Evolutionary conservation across 2,329 filamentous ascomycete species (phyloP), one percentile per base, ranked within the genome.

Genomic region (Arthrobotrys sphaeroides): DNA sequence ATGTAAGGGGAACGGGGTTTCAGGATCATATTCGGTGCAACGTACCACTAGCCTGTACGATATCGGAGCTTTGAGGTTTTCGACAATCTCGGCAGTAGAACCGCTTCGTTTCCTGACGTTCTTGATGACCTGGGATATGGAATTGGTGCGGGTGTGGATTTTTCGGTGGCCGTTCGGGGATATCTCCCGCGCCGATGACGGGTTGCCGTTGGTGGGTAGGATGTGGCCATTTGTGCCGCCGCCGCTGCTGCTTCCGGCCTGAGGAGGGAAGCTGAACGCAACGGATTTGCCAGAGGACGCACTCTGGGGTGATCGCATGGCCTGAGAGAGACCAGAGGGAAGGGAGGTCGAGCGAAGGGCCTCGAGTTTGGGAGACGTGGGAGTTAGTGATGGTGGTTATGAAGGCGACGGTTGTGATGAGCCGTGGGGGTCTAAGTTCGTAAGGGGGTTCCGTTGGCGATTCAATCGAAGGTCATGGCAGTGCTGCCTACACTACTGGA

Each of bases 61-160:
- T 70, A 77, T 66, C 45, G 73, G 73, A 53, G 73, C 59, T 43
- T 77, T 77, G 51, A 77, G 73, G 26, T 77, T 72, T 43, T 77
- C 73, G 7, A 77, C 73, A 45, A 77, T 77, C 49, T 72, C 73
- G 20, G 73, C 65, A 28, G 73, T 77, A 28, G 73, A 77, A 31
- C 73, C 73, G 28, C 73, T 77, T 12, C 73, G 43, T 47, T 68
- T 70, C 42, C 73, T 65, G 31, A 77, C 53, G 31, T 66, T 72
- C 26, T 68, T 70, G 28, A 77, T 66, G 10, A 67, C 73, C 53
- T 66, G 59, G 9, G 60, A 43, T 70, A 77, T 70, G 43, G 73
- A 77, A 22, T 72, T 70, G 18, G 73, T 72, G n/a, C 73, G 57
- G 20, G 42, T 66, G 55, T 76, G 72, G 1, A 70, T 16, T 42